Base-by-base conservation (phyloP, 768 basidiomycete species). In the Pleurotus sapidus region DNA sequence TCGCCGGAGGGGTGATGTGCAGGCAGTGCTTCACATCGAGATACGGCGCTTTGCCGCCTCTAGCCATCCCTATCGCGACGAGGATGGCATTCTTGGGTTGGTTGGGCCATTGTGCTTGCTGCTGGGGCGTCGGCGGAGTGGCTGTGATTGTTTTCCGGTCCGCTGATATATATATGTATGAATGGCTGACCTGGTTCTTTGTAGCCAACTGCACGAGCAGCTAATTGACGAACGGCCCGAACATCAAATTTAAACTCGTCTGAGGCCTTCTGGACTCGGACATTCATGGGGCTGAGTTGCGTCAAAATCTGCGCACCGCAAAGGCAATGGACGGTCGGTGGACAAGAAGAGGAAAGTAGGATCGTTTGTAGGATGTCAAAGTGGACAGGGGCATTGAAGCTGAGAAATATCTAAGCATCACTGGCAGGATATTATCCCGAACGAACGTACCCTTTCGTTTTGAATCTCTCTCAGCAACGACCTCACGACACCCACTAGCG, bases 1-100 rank as follows among this genome's bases (percentile, higher is more conserved):
- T 77, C 6, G 80, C 78, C 3, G 88, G 84, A 3, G 83, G 70
- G 0, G 75, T 73, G 57, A 82, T 70, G 43, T 79, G 79, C n/a
- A 91, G 74, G 62, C 86, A 89, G 24, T 83, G 79, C 48, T 83
- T 77, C 38, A 92, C 74, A 62, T 92, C 87, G 53, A 93, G 73
- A 43, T 71, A 76, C 11, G 88, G 84, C 0, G 82, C 80, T 59
- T 86, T 89, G 46, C 84, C 84, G 14, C 83, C 74, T 37, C 83
- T 78, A 18, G 87, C 85, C 64, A 77, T 72, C 9, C 71, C 68
- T 20, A 93, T 72, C 2, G 87, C 83, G 48, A 75, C 71, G 48
- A 79, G 84, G 50, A 92, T 76, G 30, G 81, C 78, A 18, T 79
- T 78, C 30, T 74, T 79, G 15, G 86, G 80, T 55, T 85, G 82